Evolutionary conservation across 1,139 yeast genomes (phyloP), one percentile per base, ranked within the genome.

Genomic region (Pneumocystis wakefieldiae): DNA sequence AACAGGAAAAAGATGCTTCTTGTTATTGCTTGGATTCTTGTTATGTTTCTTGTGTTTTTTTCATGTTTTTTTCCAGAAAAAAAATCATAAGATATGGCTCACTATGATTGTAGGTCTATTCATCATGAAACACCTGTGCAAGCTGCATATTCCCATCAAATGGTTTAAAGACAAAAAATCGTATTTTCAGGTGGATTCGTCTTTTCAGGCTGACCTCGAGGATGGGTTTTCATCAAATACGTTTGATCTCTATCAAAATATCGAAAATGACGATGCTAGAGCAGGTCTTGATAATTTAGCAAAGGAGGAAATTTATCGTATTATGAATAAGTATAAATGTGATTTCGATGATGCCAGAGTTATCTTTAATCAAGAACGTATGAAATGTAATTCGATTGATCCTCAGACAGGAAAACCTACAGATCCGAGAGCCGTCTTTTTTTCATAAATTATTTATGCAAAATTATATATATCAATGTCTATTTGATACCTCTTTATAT

Each of bases 261-360:
- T 76, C 15, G 70, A 67, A 32, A 72, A 73, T 14, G 75, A 75
- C 42, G 95, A 87, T 70, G 61, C 76, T 0, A 78, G 95, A 63
- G 70, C 74, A 17, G 95, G 95, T 0, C 76, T 87, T 59, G 84
- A 82, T 71, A 81, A 77, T 53, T 71, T 67, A 4, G 82, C 87
- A 2, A 84, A 83, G 70, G 70, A 70, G 15, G 80, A 77, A 63
- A 82, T 87, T 19, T 75, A 76, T 65, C 68, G 72, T 42, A 75
- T 86, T 24, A 87, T 87, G 94, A 70, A 75, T 5, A 73, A 76
- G 35, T 71, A 75, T 57, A 71, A 76, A 32, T 64, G 85, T 48
- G 70, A 80, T 0, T 87, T 87, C 72, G 95, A 87, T 71, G 83
- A 83, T 60, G 95, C 95, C 0, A 76, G 95, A 64, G 73, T 81